A percentile compares a stretch with the other conserved stretches of the same genome.
Evolutionary conservation across 352 stramenopile species (phyloP).

Genomic region (Globisporangium spiculum): DNA sequence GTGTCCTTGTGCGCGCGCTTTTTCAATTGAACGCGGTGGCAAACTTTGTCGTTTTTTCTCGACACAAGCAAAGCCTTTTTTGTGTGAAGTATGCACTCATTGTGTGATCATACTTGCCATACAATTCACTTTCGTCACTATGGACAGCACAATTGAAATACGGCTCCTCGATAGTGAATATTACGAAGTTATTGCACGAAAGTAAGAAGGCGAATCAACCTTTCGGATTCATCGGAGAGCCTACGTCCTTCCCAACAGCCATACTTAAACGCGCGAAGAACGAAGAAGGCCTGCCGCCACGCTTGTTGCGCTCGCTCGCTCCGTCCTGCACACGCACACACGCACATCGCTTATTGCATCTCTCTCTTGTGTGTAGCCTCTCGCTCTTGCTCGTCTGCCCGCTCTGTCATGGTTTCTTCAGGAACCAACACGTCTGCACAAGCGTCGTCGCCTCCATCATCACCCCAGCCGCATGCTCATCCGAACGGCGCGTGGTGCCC

Average conservation of each 20-base stretch:
- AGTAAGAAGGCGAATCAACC: no score
- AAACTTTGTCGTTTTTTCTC: no score
- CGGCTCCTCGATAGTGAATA: no score
- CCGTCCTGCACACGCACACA: neutral
- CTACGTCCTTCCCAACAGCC: no score
- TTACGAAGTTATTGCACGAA: no score
- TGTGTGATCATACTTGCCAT: no score
- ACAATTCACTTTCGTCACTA: no score
- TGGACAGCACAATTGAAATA: no score
- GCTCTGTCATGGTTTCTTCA: neutral
- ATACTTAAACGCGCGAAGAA: neutral
- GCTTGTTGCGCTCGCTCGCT: neutral
- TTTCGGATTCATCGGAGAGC: no score
- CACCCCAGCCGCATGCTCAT: slow-evolving; percentile 17
- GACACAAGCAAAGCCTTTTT: no score
- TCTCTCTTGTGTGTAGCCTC: neutral
- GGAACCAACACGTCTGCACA: neutral
- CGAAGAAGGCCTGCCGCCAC: neutral
- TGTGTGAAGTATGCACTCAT: no score
- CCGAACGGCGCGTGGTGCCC: slow-evolving; percentile 60
- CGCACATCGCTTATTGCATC: neutral
- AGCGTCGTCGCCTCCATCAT: slow-evolving; percentile 11
- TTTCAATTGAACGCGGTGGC: neutral
- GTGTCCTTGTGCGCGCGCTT: neutral
- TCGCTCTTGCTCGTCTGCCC: neutral